Base-by-base conservation (phyloP, 129 eudicot species). In the Saposhnikovia divaricata region DNA sequence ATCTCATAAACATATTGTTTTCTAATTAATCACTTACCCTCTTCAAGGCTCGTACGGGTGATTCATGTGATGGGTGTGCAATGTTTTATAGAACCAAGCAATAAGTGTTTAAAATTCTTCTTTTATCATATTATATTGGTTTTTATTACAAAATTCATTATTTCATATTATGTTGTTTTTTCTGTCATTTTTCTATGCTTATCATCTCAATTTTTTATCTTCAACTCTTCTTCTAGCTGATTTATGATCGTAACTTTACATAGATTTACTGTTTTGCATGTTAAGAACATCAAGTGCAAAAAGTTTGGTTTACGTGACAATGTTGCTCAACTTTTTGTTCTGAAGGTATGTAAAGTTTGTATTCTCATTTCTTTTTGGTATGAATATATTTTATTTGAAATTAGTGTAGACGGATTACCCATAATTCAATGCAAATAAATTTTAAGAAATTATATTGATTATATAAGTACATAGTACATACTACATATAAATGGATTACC, bases 281-380 rank as follows among this genome's bases (percentile, higher is more conserved):
- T 83, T 76, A 93, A 91, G 75, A 87, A 75, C 81, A 89, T 93
- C 45, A 91, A 90, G 77, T 93, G 91, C 80, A 90, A 85, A 84
- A 84, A 44, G 84, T 93, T 89, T 90, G 96, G 86, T 40, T 92
- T 93, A 65, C 96, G 97, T 72, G 82, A 93, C 79, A 93, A 93
- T 75, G 90, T 93, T 84, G 93, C 97, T 71, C 98, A 91, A 84
- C 82, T 93, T 84, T 93, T 96, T 86, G 90, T 93, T 84, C 84
- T 93, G 44, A 85, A 93, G 98, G 98, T 93, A 88, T 63, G 47
- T 57, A 31, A 37, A 28, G 28, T 51, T 80, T 59, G 72, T 42
- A 25, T 1, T 11, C 10, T n/a, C 38, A 21, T 40, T 73, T 43
- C 6, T 73, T 73, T 73, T 15, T 23, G 27, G 45, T 9, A 12